phyloP scores from a whole-genome alignment of 768 basidiomycete genomes.

The Cubamyces lactineus region DNA sequence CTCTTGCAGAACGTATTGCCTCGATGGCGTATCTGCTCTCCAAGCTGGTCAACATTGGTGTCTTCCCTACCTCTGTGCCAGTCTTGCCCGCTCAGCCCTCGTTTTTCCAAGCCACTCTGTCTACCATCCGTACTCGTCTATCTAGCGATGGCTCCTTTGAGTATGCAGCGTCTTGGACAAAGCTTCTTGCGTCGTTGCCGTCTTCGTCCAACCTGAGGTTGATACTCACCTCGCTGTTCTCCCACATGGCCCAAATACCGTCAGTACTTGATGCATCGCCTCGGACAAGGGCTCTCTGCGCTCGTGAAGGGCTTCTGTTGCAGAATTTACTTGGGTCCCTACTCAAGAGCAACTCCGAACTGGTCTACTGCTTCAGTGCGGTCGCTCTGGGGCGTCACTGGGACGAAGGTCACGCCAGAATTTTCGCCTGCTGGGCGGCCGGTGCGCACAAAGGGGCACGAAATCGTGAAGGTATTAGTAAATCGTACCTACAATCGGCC shows the following conservation, averaged over 20 bases:
- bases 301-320: conserved; percentile 59
- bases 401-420: conserved; percentile 58
- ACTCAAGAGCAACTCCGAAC: conserved; percentile 45
- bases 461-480: conserved; percentile 35
- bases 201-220: conserved; percentile 58
- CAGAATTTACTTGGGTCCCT: conserved; percentile 55
- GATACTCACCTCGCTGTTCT: conserved; percentile 61
- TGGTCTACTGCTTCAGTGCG: conserved; percentile 54
- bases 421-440: conserved; percentile 74
- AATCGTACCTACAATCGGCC: background rate
- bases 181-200: conserved; percentile 48
- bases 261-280: conserved; percentile 37
- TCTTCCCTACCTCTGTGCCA: conserved; percentile 59
- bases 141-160: conserved; percentile 26
- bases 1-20: conserved; percentile 39
- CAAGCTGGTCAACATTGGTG: conserved; percentile 69
- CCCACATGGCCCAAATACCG: conserved; percentile 43
- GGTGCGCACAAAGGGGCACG: conserved; percentile 42
- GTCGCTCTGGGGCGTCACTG: conserved; percentile 62
- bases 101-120: conserved; percentile 61
- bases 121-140: conserved; percentile 50
- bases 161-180: conserved; percentile 57
- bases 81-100: conserved; percentile 64
- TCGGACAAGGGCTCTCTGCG: conserved; percentile 46
- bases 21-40: conserved; percentile 58